Evolutionary conservation across 176 grass and related monocot genomes (phyloP).

Genomic region (Aechmea fasciata): DNA sequence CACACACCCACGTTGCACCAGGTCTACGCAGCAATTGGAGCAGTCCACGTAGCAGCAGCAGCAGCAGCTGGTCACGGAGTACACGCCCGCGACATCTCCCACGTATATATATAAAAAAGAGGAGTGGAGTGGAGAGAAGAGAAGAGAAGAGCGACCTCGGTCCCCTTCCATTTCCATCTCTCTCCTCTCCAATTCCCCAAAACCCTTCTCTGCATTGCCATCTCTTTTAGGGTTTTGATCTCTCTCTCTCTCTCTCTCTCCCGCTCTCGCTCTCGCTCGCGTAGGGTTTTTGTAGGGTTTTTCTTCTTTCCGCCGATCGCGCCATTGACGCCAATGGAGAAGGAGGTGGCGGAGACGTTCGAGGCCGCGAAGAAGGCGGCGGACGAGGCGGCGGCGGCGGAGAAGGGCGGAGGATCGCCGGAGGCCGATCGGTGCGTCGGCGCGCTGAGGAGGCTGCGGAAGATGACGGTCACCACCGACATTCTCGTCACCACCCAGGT

Average conservation of each 20-base stretch:
- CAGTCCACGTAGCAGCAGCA: too few species aligned
- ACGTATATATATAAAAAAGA: too few species aligned
- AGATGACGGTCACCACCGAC: constrained; percentile 68
- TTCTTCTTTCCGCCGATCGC: not conserved
- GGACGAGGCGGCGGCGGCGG: constrained; percentile 32
- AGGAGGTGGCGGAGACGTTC: constrained; percentile 79
- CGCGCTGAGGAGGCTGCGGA: constrained; percentile 55
- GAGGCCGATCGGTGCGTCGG: constrained; percentile 89
- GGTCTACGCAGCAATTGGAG: too few species aligned
- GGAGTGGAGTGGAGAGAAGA: too few species aligned
- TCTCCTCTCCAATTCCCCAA: not conserved
- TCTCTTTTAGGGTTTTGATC: too few species aligned
- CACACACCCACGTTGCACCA: too few species aligned
- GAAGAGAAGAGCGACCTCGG: too few species aligned
- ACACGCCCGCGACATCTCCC: too few species aligned
- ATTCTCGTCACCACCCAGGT: constrained; percentile 91
- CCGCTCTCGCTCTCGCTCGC: too few species aligned
- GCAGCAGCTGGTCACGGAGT: too few species aligned
- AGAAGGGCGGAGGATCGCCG: constrained; percentile 27
- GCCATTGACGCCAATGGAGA: constrained; percentile 38
- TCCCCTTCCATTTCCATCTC: not conserved
- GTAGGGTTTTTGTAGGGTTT: too few species aligned
- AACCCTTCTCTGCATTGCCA: not conserved
- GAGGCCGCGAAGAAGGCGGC: constrained; percentile 90
- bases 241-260: not conserved